These are phyloP conservation scores for Wallacemonas sp. DNA, from an alignment of 208 protist species.

Conservation along the genomic window DNA sequence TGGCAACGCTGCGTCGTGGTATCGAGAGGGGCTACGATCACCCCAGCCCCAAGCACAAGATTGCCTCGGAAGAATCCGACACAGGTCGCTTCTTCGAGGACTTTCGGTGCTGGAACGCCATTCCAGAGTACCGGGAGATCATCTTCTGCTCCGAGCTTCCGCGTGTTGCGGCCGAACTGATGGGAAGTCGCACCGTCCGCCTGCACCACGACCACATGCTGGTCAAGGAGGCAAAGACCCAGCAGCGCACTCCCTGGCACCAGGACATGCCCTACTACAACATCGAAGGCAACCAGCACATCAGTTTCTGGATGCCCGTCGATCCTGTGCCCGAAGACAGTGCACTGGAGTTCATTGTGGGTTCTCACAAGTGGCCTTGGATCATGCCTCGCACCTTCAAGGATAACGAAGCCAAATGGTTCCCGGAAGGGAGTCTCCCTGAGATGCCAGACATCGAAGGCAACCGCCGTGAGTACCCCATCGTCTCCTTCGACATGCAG, in stretches of 20 bases:
- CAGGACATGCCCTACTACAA: constrained; percentile 60
- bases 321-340: constrained; percentile 35
- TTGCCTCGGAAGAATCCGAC: constrained; percentile 38
- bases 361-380: constrained; percentile 43
- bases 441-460: constrained; percentile 42
- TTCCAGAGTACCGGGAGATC: constrained; percentile 42
- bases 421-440: constrained; percentile 34
- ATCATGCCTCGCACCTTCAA: constrained; percentile 51
- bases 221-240: constrained; percentile 45
- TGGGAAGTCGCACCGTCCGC: constrained; percentile 27
- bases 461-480: constrained; percentile 24
- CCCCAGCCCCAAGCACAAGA: constrained; percentile 34
- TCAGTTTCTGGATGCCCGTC: constrained; percentile 54
- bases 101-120: constrained; percentile 46
- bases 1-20: constrained; percentile 30
- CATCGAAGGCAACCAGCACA: constrained; percentile 41
- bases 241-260: constrained; percentile 45
- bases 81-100: constrained; percentile 50
- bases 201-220: constrained; percentile 51
- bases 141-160: constrained; percentile 38
- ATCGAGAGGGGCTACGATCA: constrained; percentile 29
- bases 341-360: constrained; percentile 43
- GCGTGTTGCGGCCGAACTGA: constrained; percentile 28
- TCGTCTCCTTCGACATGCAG: constrained; percentile 29
- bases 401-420: constrained; percentile 49